These are phyloP conservation scores for Adansonia rubrostipa DNA, from an alignment of 441 rosid genomes.

Conservation along the genomic window DNA sequence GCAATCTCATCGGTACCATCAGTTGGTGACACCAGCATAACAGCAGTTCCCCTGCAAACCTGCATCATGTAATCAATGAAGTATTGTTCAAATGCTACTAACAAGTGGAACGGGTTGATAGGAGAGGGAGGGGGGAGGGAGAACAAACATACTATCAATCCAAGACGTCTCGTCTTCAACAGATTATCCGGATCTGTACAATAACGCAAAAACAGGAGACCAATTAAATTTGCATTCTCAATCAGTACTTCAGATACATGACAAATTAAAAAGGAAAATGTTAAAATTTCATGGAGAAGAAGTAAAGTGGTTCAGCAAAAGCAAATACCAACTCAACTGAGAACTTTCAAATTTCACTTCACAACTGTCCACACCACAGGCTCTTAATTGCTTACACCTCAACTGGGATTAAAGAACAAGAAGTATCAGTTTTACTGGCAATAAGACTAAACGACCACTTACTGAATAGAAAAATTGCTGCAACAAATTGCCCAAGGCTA, in stretches of 20 bases:
- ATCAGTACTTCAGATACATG: background rate
- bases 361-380: background rate
- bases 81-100: background rate
- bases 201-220: constrained; percentile 18
- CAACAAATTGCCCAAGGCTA: background rate
- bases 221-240: constrained; percentile 1
- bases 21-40: constrained; percentile 95
- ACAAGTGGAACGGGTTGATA: background rate
- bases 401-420: background rate
- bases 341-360: background rate
- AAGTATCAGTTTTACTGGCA: background rate
- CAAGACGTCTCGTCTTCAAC: constrained; percentile 86
- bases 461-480: background rate
- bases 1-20: constrained; percentile 98
- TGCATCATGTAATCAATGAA: background rate
- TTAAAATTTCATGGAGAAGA: background rate
- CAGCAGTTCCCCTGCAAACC: constrained; percentile 92
- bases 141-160: constrained; percentile 66
- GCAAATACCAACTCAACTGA: background rate
- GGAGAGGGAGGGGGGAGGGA: background rate
- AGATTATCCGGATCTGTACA: constrained; percentile 89
- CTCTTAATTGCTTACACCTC: constrained; percentile 1
- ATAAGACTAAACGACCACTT: background rate
- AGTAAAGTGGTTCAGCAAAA: background rate
- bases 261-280: background rate